Evolutionary conservation across 2,329 filamentous ascomycete species (phyloP).

Genomic region (Biscogniauxia sp.): DNA sequence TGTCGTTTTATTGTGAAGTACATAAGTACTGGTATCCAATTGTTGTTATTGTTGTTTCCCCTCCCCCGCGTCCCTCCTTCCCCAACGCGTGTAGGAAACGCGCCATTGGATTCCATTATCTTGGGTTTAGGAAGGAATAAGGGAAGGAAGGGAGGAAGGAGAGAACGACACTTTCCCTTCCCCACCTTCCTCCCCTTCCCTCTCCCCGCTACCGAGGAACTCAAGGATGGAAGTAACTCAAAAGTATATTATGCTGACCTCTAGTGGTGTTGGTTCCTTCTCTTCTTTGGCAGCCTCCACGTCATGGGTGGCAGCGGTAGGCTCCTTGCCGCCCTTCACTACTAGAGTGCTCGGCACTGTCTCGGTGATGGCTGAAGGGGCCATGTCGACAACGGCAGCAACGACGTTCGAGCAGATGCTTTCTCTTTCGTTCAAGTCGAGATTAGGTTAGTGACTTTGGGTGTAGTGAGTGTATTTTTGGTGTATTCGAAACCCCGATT

Average conservation of each 20-base stretch:
- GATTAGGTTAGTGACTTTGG: no score
- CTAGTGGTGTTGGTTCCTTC: constrained; percentile 33
- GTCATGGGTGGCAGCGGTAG: constrained; percentile 7
- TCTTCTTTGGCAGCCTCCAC: constrained; percentile 6
- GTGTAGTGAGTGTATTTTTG: no score
- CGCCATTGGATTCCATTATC: neutral
- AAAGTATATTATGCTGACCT: constrained; percentile 10
- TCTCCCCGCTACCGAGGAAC: neutral
- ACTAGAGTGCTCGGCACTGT: constrained; percentile 15
- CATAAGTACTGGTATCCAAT: no score
- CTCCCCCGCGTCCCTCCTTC: neutral
- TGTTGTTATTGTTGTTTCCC: neutral
- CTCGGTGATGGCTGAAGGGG: constrained; percentile 32
- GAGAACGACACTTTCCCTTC: neutral
- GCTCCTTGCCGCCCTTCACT: constrained; percentile 17
- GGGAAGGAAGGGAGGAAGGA: neutral
- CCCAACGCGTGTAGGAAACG: neutral
- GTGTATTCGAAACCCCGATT: no score
- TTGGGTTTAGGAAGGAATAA: neutral
- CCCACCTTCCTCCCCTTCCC: neutral
- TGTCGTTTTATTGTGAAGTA: no score
- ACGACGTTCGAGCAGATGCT: no score
- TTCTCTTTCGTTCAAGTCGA: no score
- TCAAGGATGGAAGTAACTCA: neutral
- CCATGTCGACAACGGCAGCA: constrained; percentile 21